Conservation (phyloP, 345 rosid genomes). For the Carallia pectinifolia region DNA sequence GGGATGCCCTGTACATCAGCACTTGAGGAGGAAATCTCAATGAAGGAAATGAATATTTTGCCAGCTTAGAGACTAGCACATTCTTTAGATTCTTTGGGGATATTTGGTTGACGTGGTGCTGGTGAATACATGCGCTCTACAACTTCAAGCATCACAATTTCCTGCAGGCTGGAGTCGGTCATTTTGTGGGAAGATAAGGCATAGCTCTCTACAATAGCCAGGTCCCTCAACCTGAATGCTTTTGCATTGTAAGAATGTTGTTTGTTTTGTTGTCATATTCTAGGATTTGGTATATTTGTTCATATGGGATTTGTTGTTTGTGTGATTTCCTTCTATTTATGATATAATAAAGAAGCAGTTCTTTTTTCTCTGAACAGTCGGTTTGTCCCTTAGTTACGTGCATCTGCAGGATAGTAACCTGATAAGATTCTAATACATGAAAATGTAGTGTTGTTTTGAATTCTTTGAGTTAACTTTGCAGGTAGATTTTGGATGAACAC, state of each 20-base stretch:
- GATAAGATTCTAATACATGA: neutral
- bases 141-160: slow-evolving; percentile 14
- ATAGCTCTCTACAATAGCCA: slow-evolving; percentile 28
- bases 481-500: no score
- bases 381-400: neutral
- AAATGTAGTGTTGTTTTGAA: neutral
- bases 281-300: slow-evolving; percentile 52
- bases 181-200: slow-evolving; percentile 17
- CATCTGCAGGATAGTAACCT: neutral
- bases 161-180: slow-evolving; percentile 13
- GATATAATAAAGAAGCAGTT: slow-evolving; percentile 28
- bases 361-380: neutral
- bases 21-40: slow-evolving; percentile 75
- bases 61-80: slow-evolving; percentile 41
- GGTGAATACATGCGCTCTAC: slow-evolving; percentile 26
- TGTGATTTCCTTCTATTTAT: slow-evolving; percentile 39
- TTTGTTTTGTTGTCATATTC: slow-evolving; percentile 40
- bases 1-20: slow-evolving; percentile 72
- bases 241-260: slow-evolving; percentile 49
- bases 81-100: slow-evolving; percentile 64
- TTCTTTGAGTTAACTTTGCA: no score
- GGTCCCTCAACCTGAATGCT: slow-evolving; percentile 42
- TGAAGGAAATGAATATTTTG: slow-evolving; percentile 41
- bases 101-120: slow-evolving; percentile 37
- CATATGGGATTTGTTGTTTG: slow-evolving; percentile 43